These are phyloP conservation scores for Bathelium albidoporum DNA, from an alignment of 495 filamentous ascomycete genomes.

Conservation along the genomic window DNA sequence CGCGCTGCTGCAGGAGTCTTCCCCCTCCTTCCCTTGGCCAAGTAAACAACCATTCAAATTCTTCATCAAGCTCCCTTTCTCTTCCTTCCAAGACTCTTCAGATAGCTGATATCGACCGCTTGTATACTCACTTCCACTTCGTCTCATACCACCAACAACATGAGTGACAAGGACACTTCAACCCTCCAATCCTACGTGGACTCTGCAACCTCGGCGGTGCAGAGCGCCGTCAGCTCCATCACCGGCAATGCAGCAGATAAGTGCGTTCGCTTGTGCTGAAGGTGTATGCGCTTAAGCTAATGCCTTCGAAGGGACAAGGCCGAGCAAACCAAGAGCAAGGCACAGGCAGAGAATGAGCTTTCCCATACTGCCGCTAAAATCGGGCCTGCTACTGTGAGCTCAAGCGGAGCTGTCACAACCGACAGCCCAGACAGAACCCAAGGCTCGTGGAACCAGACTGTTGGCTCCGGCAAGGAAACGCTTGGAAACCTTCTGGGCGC, in stretches of 20 bases:
- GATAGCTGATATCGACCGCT: background rate
- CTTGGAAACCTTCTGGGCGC: conserved; percentile 65
- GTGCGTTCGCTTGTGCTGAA: conserved; percentile 29
- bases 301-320: conserved; percentile 15
- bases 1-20: no score
- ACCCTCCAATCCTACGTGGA: conserved; percentile 55
- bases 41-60: background rate
- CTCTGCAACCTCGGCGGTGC: conserved; percentile 60
- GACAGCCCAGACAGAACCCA: conserved; percentile 61
- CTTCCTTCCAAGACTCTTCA: background rate
- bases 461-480: conserved; percentile 76
- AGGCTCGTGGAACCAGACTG: conserved; percentile 77
- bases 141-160: conserved; percentile 7
- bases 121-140: no score
- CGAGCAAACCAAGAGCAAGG: conserved; percentile 36
- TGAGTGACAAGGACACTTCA: conserved; percentile 21
- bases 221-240: conserved; percentile 58
- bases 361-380: conserved; percentile 64
- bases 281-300: background rate
- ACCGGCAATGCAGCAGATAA: conserved; percentile 65
- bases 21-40: background rate
- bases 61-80: background rate
- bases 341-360: conserved; percentile 51
- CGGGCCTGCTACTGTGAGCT: conserved; percentile 56
- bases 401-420: conserved; percentile 58